Conservation (phyloP, 805 yeast genomes). For the Cephaloascus albidus region DNA sequence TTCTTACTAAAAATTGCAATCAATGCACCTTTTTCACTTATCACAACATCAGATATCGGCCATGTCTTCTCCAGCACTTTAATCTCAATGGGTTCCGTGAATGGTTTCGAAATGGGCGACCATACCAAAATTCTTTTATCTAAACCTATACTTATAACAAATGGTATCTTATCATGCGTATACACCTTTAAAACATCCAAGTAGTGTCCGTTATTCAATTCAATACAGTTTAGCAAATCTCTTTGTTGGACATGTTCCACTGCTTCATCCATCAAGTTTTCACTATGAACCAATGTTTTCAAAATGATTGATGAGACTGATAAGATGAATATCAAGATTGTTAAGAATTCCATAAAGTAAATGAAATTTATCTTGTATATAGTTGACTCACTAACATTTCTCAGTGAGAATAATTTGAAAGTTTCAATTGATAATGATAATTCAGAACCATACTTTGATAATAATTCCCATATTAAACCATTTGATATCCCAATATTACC, state of each 20-base stretch:
- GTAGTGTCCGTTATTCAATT: conserved; percentile 40
- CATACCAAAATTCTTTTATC: conserved; percentile 67
- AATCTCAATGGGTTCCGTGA: conserved; percentile 34
- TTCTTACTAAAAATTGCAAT: conserved; percentile 44
- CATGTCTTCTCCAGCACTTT: conserved; percentile 37
- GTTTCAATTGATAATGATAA: not conserved
- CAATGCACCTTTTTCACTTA: conserved; percentile 51
- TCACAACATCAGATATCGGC: conserved; percentile 52
- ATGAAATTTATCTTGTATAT: conserved; percentile 37
- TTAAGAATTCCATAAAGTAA: conserved; percentile 46
- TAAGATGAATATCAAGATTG: conserved; percentile 40
- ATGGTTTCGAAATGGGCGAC: conserved; percentile 52
- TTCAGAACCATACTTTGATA: not conserved
- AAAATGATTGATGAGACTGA: conserved; percentile 39
- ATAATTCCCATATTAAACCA: too few species aligned
- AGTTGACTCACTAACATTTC: too few species aligned
- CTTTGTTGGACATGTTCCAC: not conserved
- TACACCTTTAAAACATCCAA: conserved; percentile 54
- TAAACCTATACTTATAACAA: conserved; percentile 61
- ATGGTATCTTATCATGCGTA: conserved; percentile 52
- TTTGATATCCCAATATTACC: not conserved
- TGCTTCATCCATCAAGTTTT: not conserved
- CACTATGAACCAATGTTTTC: conserved; percentile 22
- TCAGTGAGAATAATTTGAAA: not conserved
- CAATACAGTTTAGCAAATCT: conserved; percentile 2